phyloP scores from a whole-genome alignment of 2,329 filamentous ascomycete species.

The Zasmidium citrigriseum region DNA sequence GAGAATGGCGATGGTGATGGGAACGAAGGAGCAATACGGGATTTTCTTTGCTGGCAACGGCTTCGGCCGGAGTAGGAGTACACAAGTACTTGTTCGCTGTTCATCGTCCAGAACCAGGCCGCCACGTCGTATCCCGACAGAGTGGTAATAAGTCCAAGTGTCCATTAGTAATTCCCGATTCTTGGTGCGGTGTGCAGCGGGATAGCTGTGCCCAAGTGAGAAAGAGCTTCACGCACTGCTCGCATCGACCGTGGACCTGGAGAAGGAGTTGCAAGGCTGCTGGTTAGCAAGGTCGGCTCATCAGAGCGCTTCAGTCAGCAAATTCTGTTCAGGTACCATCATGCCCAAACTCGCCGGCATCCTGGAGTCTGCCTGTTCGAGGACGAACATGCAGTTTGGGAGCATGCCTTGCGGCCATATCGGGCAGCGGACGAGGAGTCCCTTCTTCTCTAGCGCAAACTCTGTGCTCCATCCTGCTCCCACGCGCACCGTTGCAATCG shows the following conservation, averaged over 20 bases:
- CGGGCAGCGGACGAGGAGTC: neutral
- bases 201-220: neutral
- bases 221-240: neutral
- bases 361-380: neutral
- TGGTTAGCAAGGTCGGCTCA: neutral
- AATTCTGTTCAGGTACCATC: neutral
- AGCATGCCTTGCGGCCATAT: neutral
- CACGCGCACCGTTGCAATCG: constrained; percentile 1
- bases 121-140: neutral
- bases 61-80: neutral
- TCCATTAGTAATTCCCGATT: neutral
- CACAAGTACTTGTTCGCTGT: no score
- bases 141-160: neutral
- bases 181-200: neutral
- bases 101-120: neutral
- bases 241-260: neutral
- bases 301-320: neutral
- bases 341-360: neutral
- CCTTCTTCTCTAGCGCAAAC: constrained; percentile 2
- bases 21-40: no score
- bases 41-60: neutral
- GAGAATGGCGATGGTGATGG: no score
- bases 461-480: constrained; percentile 2
- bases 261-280: neutral
- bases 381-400: neutral